Base-by-base conservation (phyloP, 2,329 filamentous ascomycete genomes). In the Fusarium nematophilum region DNA sequence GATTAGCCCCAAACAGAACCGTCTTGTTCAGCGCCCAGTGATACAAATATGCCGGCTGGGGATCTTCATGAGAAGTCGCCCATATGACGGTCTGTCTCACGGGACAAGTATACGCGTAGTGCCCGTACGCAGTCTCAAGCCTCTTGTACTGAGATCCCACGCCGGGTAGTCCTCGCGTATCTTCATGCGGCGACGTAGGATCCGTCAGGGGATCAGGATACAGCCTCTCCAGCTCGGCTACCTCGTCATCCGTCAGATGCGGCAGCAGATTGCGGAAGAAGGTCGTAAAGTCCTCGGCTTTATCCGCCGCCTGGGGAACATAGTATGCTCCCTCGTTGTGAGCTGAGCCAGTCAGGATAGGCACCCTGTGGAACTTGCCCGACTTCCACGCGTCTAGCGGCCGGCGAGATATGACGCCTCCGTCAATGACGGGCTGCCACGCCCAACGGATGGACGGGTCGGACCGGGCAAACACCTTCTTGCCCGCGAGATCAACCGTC, bases 361-460 rank as follows among this genome's bases (percentile, higher is more conserved):
- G 70, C 13, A 73, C 66, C 14, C 70, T 69, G 14, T 73, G 57
- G 39, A 71, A 73, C 15, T 67, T 71, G 1, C 69, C 70, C n/a
- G 68, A 72, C 36, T 64, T 72, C 72, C 71, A 73, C 0, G 71
- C 70, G 10, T 72, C 68, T 1, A 72, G 40, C 0, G 72, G 71
- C 7, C 70, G 62, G 0, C 72, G 57, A 2, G 70, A 72, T 38
- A 73, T 72, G 34, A 73, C 57, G 3, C 68, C 51, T 6, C 62
- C 67, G 10, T 73, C 70, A 1, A 73, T 53, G 4, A 73, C 70
- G 11, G 72, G 70, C 27, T 73, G 72, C 69, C 68, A 73, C 4
- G 71, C 69, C 72, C 71, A 73, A 2, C 70, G 69, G 1, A 71
- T 66, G 0, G 68, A 72, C 5, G 70, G 62, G 6, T 73, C 65